Evolutionary conservation across 768 basidiomycete genomes (phyloP), one percentile per base, ranked within the genome.

Genomic region (Suillus plorans): DNA sequence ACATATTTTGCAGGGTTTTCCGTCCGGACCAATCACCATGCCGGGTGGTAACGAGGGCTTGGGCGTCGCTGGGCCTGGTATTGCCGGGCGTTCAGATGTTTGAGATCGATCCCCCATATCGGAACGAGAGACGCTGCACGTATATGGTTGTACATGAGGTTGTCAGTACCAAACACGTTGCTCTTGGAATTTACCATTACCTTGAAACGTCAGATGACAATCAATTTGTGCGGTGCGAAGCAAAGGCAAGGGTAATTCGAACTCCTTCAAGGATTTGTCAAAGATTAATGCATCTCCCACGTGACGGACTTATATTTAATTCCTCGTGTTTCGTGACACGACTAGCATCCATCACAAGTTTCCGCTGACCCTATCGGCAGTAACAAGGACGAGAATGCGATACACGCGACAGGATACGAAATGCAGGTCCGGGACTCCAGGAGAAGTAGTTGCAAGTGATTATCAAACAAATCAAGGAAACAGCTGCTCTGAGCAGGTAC

Each of bases 1-100:
- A 71, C 95, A 96, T 36, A 92, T 88, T 79, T 94, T 97, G 83
- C 97, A 98, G 1, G 93, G 94, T 76, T 95, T 97, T 22, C 97
- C 96, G 68, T 98, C 94, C 14, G 94, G 91, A 1, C 93, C 95
- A 68, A 99, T 79, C 63, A 96, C 85, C 83, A 94, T 89, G 3
- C 94, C 94, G 8, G 92, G 90, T 1, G 92, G 90, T 36, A 90
- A 72, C n/a, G 76, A 12, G 5, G 64, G 45, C 61, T 67, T 77
- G 50, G 66, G 28, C 8, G 55, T 28, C 4, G 52, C 5, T 14
- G 71, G 42, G n/a, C 44, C 69, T 64, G 58, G 59, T 49, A 34
- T 16, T 18, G 16, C n/a, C 25, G 39, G 56, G 14, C 56, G 37
- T 34, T 49, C 45, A 60, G 63, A 62, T 28, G 61, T 37, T 14